Evolutionary conservation across 2,329 filamentous ascomycete genomes (phyloP).

Genomic region (Paecilomyces formosus): DNA sequence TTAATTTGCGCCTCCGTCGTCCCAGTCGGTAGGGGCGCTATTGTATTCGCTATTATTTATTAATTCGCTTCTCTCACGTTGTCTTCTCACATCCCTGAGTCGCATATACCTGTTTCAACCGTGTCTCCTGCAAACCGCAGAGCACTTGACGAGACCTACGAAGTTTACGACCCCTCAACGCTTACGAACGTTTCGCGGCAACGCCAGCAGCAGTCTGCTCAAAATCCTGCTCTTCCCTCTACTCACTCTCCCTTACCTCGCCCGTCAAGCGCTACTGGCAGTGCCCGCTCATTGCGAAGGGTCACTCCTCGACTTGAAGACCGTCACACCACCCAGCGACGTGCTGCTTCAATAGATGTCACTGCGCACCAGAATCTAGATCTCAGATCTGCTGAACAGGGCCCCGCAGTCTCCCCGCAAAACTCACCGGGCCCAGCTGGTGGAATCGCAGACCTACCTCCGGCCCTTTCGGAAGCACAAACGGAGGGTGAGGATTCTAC

Average conservation of each 20-base stretch:
- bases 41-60: slow-evolving; percentile 4
- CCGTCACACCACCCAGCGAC: slow-evolving; percentile 30
- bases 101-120: slow-evolving; percentile 18
- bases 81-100: slow-evolving; percentile 21
- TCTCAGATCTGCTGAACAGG: slow-evolving; percentile 23
- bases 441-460: slow-evolving; percentile 16
- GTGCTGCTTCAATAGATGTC: slow-evolving; percentile 39
- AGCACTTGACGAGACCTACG: slow-evolving; percentile 48
- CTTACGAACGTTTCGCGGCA: slow-evolving; percentile 36
- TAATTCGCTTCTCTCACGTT: slow-evolving; percentile 19
- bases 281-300: slow-evolving; percentile 46
- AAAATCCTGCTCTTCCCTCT: slow-evolving; percentile 37
- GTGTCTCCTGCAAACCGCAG: slow-evolving; percentile 37
- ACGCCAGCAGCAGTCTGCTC: slow-evolving; percentile 40
- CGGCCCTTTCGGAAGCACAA: slow-evolving; percentile 25
- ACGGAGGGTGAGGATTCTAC: slow-evolving; percentile 26
- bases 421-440: slow-evolving; percentile 11
- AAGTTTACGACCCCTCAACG: slow-evolving; percentile 43
- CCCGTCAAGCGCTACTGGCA: slow-evolving; percentile 47
- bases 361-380: slow-evolving; percentile 20
- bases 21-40: slow-evolving; percentile 3
- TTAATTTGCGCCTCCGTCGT: neutral
- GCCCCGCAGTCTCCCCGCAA: slow-evolving; percentile 18
- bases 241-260: slow-evolving; percentile 32
- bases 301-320: slow-evolving; percentile 43